phyloP scores from a whole-genome alignment of 2,329 filamentous ascomycete species.

The Trichoderma guizhouense region DNA sequence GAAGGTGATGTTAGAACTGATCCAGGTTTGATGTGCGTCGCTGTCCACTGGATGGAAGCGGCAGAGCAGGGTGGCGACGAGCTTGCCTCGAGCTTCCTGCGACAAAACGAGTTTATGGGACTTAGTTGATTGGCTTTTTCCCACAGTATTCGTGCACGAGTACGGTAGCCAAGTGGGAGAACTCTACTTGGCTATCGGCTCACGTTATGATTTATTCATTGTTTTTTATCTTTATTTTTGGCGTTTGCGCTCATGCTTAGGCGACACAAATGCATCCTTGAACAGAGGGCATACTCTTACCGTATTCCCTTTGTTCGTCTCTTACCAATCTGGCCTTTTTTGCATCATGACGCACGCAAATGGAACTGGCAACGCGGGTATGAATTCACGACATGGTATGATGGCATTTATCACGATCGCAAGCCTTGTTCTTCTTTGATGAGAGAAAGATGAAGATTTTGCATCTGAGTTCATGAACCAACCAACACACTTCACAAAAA shows the following conservation, averaged over 20 bases:
- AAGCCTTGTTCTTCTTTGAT: not conserved
- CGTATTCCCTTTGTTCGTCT: not conserved
- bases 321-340: not conserved
- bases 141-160: conserved; percentile 16
- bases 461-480: not conserved
- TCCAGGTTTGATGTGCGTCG: conserved; percentile 86
- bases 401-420: conserved; percentile 6
- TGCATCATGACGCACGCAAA: not conserved
- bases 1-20: conserved; percentile 64
- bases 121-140: conserved; percentile 24
- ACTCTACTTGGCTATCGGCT: not conserved
- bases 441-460: not conserved
- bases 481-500: not conserved
- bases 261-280: not conserved
- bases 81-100: conserved; percentile 76
- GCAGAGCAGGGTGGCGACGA: conserved; percentile 83
- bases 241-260: conserved; percentile 6
- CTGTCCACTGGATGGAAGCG: conserved; percentile 95
- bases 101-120: conserved; percentile 55
- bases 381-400: conserved; percentile 11
- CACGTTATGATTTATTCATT: conserved; percentile 17
- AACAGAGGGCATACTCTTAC: not conserved
- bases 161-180: not conserved
- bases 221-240: conserved; percentile 21
- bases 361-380: not conserved